Base-by-base conservation (phyloP, 176 grass and related monocot species). In the Rhipidocladum racemiflorum region DNA sequence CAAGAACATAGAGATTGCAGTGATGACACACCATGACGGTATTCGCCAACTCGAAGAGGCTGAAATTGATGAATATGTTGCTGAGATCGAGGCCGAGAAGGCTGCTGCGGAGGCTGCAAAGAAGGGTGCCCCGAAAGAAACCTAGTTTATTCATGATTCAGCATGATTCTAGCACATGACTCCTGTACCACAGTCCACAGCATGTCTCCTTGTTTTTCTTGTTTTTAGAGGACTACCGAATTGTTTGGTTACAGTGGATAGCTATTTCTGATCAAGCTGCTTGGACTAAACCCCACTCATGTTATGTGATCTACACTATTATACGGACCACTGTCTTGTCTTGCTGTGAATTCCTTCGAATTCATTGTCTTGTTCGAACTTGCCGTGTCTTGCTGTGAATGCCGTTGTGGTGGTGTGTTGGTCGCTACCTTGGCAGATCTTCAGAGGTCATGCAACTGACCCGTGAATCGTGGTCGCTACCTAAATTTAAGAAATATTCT, bases 41-140 rank as follows among this genome's bases (percentile, higher is more conserved):
- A 83, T 92, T 70, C 77, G 69, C 28, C 72, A 94, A 40, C 86
- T 97, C 3, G 90, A 97, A 34, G 95, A 94, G 46, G 68, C 88
- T 35, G 95, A 97, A 65, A 97, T 97, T n/a, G 92, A 97, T 7
- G 90, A 91, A 10, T 94, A 92, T 61, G 94, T 94, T 6, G 84
- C 92, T 10, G 92, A 97, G 74, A 94, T 97, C 29, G 95, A 97
- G 77, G 92, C 90, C 0, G 95, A 97, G 86, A 97, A 97, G 84
- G 95, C 90, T 0, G 95, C 92, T 7, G 86, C 95, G 0, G 92
- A 97, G 86, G 92, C 94, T 81, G 92, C 94, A 18, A 97, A 97
- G 90, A 94, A 97, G 87, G 90, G 89, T 18, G 87, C 53, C 7
- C 38, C 81, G 1, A 90, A 68, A 65, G 83, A 86, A 18, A 86